Conservation (phyloP, 148 eudicot species). For the Fallopia convolvulus region DNA sequence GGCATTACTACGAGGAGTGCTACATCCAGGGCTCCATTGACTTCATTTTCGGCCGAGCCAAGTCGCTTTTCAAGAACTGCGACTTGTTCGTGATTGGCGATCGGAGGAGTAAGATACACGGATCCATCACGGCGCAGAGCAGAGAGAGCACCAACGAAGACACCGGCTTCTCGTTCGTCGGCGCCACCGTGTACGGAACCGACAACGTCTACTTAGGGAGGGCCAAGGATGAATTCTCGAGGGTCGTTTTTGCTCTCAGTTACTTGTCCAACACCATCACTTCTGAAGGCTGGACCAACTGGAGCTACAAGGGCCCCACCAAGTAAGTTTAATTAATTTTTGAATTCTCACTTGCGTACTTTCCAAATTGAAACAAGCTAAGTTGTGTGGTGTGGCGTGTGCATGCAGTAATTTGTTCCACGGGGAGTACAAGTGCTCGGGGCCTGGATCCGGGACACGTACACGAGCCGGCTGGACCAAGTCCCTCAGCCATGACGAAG, state of each 20-base stretch:
- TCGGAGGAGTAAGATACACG: conserved; percentile 44
- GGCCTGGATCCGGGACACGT: conserved; percentile 55
- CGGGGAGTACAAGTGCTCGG: conserved; percentile 56
- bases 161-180: conserved; percentile 60
- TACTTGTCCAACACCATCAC: conserved; percentile 56
- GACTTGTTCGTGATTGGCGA: conserved; percentile 70
- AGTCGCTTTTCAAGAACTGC: conserved; percentile 57
- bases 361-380: not conserved
- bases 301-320: conserved; percentile 58
- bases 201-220: conserved; percentile 62
- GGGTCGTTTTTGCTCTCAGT: conserved; percentile 67
- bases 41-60: conserved; percentile 72
- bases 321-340: conserved; percentile 30
- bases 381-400: not conserved
- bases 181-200: conserved; percentile 51
- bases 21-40: conserved; percentile 89
- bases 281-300: conserved; percentile 69
- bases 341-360: no score
- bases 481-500: conserved; percentile 39
- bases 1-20: conserved; percentile 72
- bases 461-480: conserved; percentile 51
- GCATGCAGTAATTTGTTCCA: conserved; percentile 46
- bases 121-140: conserved; percentile 73
- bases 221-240: conserved; percentile 57
- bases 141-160: conserved; percentile 35